Evolutionary conservation across 2,329 filamentous ascomycete species (phyloP).

Genomic region (Paraphaeosphaeria sporulosa): DNA sequence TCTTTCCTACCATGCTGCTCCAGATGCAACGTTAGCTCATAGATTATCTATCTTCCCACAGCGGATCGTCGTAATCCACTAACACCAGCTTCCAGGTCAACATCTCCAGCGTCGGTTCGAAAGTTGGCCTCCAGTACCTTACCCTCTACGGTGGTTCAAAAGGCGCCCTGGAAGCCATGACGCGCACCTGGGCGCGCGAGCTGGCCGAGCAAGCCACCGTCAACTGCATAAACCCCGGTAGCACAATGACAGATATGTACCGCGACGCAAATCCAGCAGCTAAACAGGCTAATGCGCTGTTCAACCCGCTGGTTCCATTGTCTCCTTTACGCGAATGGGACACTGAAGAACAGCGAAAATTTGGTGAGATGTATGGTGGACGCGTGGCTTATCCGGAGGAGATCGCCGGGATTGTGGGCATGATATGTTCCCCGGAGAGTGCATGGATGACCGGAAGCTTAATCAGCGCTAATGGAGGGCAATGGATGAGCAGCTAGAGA

Average conservation of each 20-base stretch:
- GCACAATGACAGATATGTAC: conserved; percentile 65
- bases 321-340: conserved; percentile 5
- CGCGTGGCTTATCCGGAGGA: not conserved
- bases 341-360: conserved; percentile 1
- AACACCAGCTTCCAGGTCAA: conserved; percentile 45
- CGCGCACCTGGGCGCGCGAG: conserved; percentile 67
- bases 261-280: conserved; percentile 1
- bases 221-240: conserved; percentile 68
- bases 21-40: not conserved
- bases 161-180: conserved; percentile 70
- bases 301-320: conserved; percentile 2
- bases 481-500: not conserved
- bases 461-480: not conserved
- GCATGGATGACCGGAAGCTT: not conserved
- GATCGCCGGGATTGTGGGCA: not conserved
- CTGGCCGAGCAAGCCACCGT: conserved; percentile 65
- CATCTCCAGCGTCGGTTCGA: conserved; percentile 62
- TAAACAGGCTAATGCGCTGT: conserved; percentile 4
- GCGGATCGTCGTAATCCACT: too few species aligned
- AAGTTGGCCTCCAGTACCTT: conserved; percentile 62
- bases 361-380: conserved; percentile 3
- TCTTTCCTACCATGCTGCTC: not conserved
- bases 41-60: too few species aligned
- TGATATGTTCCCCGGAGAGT: not conserved
- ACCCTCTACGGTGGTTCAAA: conserved; percentile 69